Evolutionary conservation across 2,329 filamentous ascomycete species (phyloP).

Genomic region (Phaeophleospora eucalypticola): DNA sequence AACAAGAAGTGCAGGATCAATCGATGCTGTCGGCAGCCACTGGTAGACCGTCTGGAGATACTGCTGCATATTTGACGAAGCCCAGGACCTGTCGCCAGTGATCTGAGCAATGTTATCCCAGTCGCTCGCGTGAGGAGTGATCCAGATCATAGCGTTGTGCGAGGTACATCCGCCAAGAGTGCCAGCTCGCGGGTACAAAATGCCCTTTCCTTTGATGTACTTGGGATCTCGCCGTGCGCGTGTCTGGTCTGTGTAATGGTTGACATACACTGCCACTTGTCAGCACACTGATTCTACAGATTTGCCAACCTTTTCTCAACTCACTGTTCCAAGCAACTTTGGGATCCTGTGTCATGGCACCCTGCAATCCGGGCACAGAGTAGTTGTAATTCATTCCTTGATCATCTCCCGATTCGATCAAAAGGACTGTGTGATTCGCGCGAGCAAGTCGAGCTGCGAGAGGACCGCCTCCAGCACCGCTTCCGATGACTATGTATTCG

Average conservation of each 20-base stretch:
- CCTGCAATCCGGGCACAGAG: constrained; percentile 49
- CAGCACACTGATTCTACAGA: too few relatives aligned
- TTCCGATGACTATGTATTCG: constrained; percentile 60
- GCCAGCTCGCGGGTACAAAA: constrained; percentile 55
- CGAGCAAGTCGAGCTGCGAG: constrained; percentile 55
- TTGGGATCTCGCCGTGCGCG: constrained; percentile 55
- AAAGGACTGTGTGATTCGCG: constrained; percentile 55
- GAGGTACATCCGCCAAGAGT: constrained; percentile 53
- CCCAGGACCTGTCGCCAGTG: constrained; percentile 59
- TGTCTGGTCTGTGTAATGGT: constrained; percentile 52
- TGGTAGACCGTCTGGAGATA: constrained; percentile 49
- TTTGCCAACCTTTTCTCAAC: too few relatives aligned
- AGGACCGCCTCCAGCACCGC: constrained; percentile 57
- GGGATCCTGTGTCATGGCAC: constrained; percentile 7
- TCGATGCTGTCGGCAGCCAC: constrained; percentile 22
- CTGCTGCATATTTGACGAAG: constrained; percentile 53
- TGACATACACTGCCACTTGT: too few relatives aligned
- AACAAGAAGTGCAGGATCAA: constrained; percentile 21
- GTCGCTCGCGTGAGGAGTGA: constrained; percentile 56
- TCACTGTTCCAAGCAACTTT: constrained; percentile 16
- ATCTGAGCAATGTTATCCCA: constrained; percentile 55
- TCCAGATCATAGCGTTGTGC: constrained; percentile 58
- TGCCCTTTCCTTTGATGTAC: constrained; percentile 48
- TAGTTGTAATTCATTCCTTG: constrained; percentile 50
- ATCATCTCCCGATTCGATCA: constrained; percentile 59